Evolutionary conservation across 495 filamentous ascomycete species (phyloP).

Genomic region (Hypoxylon subgilvum): DNA sequence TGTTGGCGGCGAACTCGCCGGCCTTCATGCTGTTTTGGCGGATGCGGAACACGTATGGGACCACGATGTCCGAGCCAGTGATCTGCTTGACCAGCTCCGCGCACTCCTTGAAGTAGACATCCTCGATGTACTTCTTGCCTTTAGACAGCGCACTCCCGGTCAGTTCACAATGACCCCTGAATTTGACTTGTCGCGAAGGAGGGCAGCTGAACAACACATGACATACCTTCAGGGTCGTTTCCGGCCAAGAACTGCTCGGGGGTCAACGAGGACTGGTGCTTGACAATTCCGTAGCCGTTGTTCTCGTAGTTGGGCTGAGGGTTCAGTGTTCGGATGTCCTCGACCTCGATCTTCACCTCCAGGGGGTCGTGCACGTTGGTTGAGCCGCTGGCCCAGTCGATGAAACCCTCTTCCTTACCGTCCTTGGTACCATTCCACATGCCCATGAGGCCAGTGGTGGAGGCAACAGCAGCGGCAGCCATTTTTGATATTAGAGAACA

Average conservation of each 20-base stretch:
- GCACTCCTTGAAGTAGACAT: constrained; percentile 41
- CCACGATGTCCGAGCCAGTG: constrained; percentile 34
- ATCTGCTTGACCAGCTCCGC: constrained; percentile 39
- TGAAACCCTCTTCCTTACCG: constrained; percentile 30
- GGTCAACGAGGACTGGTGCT: constrained; percentile 38
- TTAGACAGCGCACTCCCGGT: not conserved
- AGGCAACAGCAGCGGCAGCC: constrained; percentile 38
- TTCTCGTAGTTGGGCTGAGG: constrained; percentile 31
- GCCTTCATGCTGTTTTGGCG: constrained; percentile 39
- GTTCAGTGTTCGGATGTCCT: constrained; percentile 36
- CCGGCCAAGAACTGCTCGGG: constrained; percentile 40
- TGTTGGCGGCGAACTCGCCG: constrained; percentile 32
- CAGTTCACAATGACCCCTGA: not conserved
- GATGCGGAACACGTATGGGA: constrained; percentile 40
- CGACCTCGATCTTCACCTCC: constrained; percentile 37
- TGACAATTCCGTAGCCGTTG: constrained; percentile 40
- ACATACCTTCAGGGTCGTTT: constrained; percentile 36
- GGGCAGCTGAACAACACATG: not conserved
- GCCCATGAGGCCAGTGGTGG: constrained; percentile 40
- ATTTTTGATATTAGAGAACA: constrained; percentile 11
- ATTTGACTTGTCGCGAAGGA: not conserved
- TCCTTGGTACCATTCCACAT: constrained; percentile 42
- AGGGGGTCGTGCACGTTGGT: constrained; percentile 37
- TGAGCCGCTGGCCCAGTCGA: constrained; percentile 35
- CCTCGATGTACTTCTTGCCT: constrained; percentile 40